Conservation (phyloP, 2,329 filamentous ascomycete genomes). For the Rutstroemia sp. region DNA sequence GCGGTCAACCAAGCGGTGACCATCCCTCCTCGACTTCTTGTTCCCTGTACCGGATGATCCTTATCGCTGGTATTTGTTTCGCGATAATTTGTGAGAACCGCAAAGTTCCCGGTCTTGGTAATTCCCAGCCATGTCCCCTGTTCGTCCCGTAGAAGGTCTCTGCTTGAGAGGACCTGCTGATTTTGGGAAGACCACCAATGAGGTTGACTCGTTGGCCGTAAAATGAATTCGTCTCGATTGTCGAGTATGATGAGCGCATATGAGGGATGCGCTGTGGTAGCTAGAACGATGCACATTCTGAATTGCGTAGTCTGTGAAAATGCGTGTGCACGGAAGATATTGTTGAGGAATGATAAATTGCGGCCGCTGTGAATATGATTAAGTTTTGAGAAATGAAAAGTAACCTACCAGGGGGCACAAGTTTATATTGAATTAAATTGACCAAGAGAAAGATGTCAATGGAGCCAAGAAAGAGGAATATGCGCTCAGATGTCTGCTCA, state of each 20-base stretch:
- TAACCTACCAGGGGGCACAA: slow-evolving; percentile 1
- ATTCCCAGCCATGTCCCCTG: slow-evolving; percentile 61
- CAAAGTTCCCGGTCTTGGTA: slow-evolving; percentile 50
- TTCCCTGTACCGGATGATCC: slow-evolving; percentile 44
- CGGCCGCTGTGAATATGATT: neutral
- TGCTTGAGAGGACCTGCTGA: slow-evolving; percentile 45
- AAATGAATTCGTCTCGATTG: slow-evolving; percentile 69
- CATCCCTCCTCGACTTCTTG: slow-evolving; percentile 54
- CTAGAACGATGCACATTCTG: slow-evolving; percentile 68
- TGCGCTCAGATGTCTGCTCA: neutral
- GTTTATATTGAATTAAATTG: neutral
- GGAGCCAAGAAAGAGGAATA: too few relatives aligned
- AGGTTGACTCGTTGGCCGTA: slow-evolving; percentile 54
- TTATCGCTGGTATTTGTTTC: slow-evolving; percentile 44
- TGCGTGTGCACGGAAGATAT: neutral
- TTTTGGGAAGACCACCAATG: slow-evolving; percentile 47
- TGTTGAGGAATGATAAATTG: slow-evolving; percentile 3
- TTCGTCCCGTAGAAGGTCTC: slow-evolving; percentile 54
- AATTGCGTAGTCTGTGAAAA: neutral
- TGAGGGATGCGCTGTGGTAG: slow-evolving; percentile 67
- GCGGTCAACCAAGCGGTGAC: slow-evolving; percentile 55
- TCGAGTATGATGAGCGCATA: slow-evolving; percentile 70
- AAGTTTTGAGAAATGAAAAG: neutral
- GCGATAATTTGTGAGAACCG: slow-evolving; percentile 60
- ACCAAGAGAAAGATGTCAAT: too few relatives aligned